These are phyloP conservation scores for Xylariaceae sp. DNA, from an alignment of 2,329 filamentous ascomycete genomes.

Conservation along the genomic window DNA sequence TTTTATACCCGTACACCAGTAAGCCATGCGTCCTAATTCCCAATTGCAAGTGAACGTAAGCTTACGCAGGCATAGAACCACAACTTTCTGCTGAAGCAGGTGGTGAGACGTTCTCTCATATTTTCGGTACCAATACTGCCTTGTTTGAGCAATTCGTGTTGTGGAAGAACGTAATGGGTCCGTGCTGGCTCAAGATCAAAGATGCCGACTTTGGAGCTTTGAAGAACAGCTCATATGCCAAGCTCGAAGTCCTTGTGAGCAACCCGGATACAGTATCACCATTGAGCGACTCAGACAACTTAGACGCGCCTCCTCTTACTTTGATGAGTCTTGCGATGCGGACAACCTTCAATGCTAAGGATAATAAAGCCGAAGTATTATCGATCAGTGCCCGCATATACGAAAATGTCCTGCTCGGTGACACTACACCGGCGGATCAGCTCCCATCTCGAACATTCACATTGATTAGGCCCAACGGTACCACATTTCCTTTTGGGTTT, in stretches of 20 bases:
- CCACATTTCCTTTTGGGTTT: slow-evolving; percentile 80
- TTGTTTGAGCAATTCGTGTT: slow-evolving; percentile 98
- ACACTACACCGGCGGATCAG: slow-evolving; percentile 84
- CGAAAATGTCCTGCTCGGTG: slow-evolving; percentile 79
- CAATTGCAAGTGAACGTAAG: background rate
- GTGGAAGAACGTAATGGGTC: slow-evolving; percentile 99
- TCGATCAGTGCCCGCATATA: slow-evolving; percentile 90
- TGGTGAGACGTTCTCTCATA: slow-evolving; percentile 88
- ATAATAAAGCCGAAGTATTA: slow-evolving; percentile 95
- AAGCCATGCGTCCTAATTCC: slow-evolving; percentile 29
- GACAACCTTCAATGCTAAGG: slow-evolving; percentile 81
- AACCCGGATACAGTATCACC: slow-evolving; percentile 73
- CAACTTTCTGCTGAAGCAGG: slow-evolving; percentile 63
- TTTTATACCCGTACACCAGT: slow-evolving; percentile 92
- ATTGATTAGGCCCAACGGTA: slow-evolving; percentile 73
- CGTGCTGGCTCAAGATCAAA: slow-evolving; percentile 92
- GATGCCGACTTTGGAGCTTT: slow-evolving; percentile 78
- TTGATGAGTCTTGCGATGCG: slow-evolving; percentile 93
- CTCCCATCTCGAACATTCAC: slow-evolving; percentile 89
- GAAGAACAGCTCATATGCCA: slow-evolving; percentile 95
- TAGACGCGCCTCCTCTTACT: slow-evolving; percentile 82
- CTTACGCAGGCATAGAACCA: slow-evolving; percentile 48
- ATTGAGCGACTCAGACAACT: slow-evolving; percentile 70
- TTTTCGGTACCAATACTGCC: slow-evolving; percentile 89
- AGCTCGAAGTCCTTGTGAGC: slow-evolving; percentile 79